Conservation (phyloP, 1,284 basidiomycete genomes). For the Cutaneotrichosporon cavernicola region DNA sequence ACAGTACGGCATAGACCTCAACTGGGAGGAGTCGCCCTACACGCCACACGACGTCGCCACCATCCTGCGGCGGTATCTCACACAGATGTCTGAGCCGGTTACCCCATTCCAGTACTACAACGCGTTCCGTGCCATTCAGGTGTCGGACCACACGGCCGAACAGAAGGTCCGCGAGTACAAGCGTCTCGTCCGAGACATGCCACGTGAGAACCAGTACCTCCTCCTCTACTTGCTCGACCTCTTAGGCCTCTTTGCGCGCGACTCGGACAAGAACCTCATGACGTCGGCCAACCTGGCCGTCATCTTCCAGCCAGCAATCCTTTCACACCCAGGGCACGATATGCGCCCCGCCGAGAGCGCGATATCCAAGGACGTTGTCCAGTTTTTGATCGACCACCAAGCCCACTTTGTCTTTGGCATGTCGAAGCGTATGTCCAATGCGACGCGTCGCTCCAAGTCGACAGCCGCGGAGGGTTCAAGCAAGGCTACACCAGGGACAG, state of each 20-base stretch:
- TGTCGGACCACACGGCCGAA: conserved; percentile 54
- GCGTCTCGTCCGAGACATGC: conserved; percentile 76
- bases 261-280: conserved; percentile 91
- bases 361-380: conserved; percentile 83
- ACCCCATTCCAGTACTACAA: conserved; percentile 65
- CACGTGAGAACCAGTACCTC: conserved; percentile 86
- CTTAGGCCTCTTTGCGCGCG: conserved; percentile 87
- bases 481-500: neutral
- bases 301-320: conserved; percentile 88
- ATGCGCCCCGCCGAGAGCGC: conserved; percentile 77
- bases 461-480: neutral
- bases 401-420: conserved; percentile 49
- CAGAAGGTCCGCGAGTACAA: conserved; percentile 76
- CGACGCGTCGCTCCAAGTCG: neutral
- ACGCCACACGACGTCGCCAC: conserved; percentile 95
- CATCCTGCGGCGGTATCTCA: conserved; percentile 91
- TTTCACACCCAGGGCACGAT: conserved; percentile 83
- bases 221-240: conserved; percentile 95
- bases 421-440: conserved; percentile 25
- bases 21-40: conserved; percentile 81
- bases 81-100: conserved; percentile 75
- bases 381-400: conserved; percentile 76
- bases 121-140: conserved; percentile 78
- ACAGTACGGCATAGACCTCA: conserved; percentile 87
- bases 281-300: conserved; percentile 90